Evolutionary conservation across 306 rosid species (phyloP), one percentile per base, ranked within the genome.

Genomic region (Calophaca sinica): DNA sequence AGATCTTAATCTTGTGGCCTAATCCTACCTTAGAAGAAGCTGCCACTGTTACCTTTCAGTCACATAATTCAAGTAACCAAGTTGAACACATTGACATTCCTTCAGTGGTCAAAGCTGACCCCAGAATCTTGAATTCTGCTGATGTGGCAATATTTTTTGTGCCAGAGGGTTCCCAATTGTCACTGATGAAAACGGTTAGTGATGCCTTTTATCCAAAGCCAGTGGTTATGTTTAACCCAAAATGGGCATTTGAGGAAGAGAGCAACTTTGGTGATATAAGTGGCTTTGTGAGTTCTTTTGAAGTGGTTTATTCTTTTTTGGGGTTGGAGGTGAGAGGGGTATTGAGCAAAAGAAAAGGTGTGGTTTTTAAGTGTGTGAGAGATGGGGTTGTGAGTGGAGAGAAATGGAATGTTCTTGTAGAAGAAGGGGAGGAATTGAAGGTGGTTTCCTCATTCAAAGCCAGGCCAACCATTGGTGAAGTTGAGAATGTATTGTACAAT

Each of bases 301-400:
- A 92, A 59, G 93, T 89, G 63, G 92, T 96, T 55, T 92, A 89
- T 84, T 92, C 92, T 52, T 92, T 89, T 82, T 81, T 86, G 90
- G 97, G 98, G 10, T 85, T 92, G 86, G 99, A 90, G 78, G 97
- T 92, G 9, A 86, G 86, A 67, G 97, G 98, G 72, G 2, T 92
- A 20, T 77, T 92, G 75, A 92, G 85, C 78, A 88, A 87, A 58
- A 83, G 89, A 63, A 92, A 86, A 68, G 99, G 96, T 58, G 89
- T 89, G 85, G 1, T 90, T 79, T 90, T 90, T 84, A 92, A 76
- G 86, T 87, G 89, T 74, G 94, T 83, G 54, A 86, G 88, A 84
- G 89, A 91, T 85, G 98, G 98, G 51, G 91, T 86, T 83, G 87
- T 86, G 75, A 87, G 94, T 73, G 96, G 97, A 74, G 85, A 84